Conservation (phyloP, 345 rosid genomes). For the Xanthoceras sorbifolium region DNA sequence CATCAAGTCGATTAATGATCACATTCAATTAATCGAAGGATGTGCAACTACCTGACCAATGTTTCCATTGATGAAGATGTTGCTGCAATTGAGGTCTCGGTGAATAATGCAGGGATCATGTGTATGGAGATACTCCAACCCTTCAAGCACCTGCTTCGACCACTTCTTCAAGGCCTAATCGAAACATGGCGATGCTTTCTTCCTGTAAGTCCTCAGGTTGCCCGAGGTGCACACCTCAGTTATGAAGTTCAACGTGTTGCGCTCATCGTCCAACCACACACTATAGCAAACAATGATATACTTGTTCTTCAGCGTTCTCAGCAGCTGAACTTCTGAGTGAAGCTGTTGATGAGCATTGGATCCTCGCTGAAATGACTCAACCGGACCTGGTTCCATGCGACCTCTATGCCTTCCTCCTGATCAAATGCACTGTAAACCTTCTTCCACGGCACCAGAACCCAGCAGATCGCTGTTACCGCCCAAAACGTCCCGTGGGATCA, state of each 20-base stretch:
- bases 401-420: slow-evolving; percentile 75
- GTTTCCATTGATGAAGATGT: slow-evolving; percentile 71
- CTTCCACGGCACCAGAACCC: slow-evolving; percentile 66
- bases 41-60: slow-evolving; percentile 49
- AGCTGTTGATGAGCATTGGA: slow-evolving; percentile 50
- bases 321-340: slow-evolving; percentile 61
- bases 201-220: slow-evolving; percentile 60
- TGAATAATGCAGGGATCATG: slow-evolving; percentile 75
- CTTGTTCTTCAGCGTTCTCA: slow-evolving; percentile 55
- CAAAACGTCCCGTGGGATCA: slow-evolving; percentile 69
- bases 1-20: too few relatives aligned
- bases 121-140: slow-evolving; percentile 61
- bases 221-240: slow-evolving; percentile 78
- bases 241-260: slow-evolving; percentile 56
- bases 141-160: slow-evolving; percentile 67
- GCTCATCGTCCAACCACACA: slow-evolving; percentile 57
- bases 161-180: slow-evolving; percentile 69
- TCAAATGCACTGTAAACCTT: slow-evolving; percentile 77
- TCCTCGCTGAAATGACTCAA: slow-evolving; percentile 51
- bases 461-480: slow-evolving; percentile 59
- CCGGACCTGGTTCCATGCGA: slow-evolving; percentile 76
- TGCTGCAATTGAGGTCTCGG: slow-evolving; percentile 69
- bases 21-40: neutral
- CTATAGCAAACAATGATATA: slow-evolving; percentile 62
- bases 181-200: slow-evolving; percentile 72